Conservation (phyloP, 306 rosid genomes). For the Gastrolobium villosum region DNA sequence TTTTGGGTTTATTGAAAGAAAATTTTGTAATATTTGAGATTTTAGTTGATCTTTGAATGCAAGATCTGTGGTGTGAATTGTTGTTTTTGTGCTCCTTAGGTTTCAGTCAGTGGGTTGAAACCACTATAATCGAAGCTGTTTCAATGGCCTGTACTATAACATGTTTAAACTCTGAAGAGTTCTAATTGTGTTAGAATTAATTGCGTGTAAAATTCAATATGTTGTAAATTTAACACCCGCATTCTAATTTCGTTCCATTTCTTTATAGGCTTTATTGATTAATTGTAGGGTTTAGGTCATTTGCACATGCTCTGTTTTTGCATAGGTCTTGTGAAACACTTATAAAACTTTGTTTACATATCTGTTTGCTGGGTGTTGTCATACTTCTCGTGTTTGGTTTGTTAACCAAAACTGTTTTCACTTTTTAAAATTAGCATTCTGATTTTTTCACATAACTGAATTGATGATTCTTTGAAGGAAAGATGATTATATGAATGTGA, state of each 20-base stretch:
- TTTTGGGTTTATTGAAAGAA: background rate
- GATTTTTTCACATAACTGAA: background rate
- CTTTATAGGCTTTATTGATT: too few species aligned
- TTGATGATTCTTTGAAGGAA: background rate
- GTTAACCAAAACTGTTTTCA: constrained; percentile 1
- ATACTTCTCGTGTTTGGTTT: background rate
- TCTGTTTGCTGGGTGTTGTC: background rate
- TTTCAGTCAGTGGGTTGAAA: background rate
- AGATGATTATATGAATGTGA: constrained; percentile 1
- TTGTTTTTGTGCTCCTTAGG: background rate
- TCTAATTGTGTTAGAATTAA: too few species aligned
- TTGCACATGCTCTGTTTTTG: too few species aligned
- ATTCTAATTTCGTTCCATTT: too few species aligned
- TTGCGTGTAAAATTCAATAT: too few species aligned
- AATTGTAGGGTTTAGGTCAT: too few species aligned
- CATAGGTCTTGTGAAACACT: too few species aligned
- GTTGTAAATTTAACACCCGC: too few species aligned
- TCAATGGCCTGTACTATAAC: background rate
- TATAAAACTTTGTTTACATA: too few species aligned
- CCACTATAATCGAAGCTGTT: background rate
- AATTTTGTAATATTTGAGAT: constrained; percentile 25
- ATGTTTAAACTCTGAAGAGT: background rate
- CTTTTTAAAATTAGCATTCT: background rate
- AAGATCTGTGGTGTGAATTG: background rate
- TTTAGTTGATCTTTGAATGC: background rate